Conservation (phyloP, 495 filamentous ascomycete genomes). For the Talaromyces borbonicus region DNA sequence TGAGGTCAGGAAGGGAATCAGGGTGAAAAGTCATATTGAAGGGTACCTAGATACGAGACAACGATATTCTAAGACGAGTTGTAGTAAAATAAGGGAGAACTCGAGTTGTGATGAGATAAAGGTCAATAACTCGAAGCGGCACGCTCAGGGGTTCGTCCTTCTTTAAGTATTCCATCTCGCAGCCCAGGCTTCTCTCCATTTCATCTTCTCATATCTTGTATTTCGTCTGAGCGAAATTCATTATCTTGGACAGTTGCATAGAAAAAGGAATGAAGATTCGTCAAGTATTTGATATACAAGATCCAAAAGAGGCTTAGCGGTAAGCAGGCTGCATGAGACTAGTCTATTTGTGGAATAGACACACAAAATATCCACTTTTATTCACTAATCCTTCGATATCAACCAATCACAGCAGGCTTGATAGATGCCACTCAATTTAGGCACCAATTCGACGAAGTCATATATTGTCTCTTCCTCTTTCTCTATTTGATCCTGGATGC, state of each 20-base stretch:
- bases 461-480: background rate
- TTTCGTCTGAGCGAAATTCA: no score
- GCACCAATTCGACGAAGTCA: background rate
- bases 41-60: no score
- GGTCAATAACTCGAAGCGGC: no score
- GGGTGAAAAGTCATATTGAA: conserved; percentile 38
- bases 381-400: background rate
- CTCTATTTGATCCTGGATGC: background rate
- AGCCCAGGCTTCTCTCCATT: background rate
- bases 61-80: background rate
- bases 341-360: conserved; percentile 15
- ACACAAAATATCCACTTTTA: conserved; percentile 10
- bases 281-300: background rate
- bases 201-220: background rate
- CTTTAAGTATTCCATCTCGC: background rate
- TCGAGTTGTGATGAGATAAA: background rate
- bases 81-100: background rate
- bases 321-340: conserved; percentile 32
- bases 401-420: conserved; percentile 8
- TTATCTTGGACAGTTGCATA: no score
- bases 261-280: no score
- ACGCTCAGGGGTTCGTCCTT: background rate
- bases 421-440: no score
- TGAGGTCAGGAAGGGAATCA: conserved; percentile 17
- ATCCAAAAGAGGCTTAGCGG: conserved; percentile 8